These are phyloP conservation scores for Pelargonium myrrhifolium DNA, from an alignment of 441 rosid genomes.

Conservation along the genomic window DNA sequence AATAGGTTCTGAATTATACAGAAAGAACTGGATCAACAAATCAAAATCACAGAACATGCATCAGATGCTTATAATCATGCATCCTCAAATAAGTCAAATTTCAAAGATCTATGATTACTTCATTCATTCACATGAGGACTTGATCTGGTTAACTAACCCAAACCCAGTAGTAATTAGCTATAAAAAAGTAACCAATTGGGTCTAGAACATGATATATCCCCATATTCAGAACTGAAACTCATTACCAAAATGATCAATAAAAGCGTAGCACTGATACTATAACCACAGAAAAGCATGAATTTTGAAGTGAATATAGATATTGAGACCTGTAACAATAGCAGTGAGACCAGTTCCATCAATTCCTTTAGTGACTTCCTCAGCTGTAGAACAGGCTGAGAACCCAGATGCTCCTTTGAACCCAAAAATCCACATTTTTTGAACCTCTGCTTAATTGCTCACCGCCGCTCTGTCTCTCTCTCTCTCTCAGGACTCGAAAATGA, in stretches of 20 bases:
- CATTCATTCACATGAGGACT: neutral
- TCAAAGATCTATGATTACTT: neutral
- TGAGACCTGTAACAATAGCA: constrained; percentile 25
- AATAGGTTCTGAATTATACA: too few relatives aligned
- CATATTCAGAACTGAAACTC: too few relatives aligned
- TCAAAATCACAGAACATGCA: too few relatives aligned
- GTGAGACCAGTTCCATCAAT: constrained; percentile 25
- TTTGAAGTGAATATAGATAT: too few relatives aligned
- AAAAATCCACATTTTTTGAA: constrained; percentile 18
- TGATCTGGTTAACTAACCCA: neutral
- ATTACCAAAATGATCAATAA: too few relatives aligned
- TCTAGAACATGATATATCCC: neutral
- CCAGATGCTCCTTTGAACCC: constrained; percentile 24
- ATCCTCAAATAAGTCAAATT: too few relatives aligned
- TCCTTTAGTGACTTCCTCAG: constrained; percentile 25
- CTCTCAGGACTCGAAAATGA: neutral
- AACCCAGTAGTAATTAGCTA: neutral
- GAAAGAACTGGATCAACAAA: too few relatives aligned
- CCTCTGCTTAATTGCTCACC: too few relatives aligned
- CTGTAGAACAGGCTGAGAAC: constrained; percentile 26
- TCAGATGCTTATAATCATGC: too few relatives aligned
- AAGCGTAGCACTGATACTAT: too few relatives aligned
- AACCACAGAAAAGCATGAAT: too few relatives aligned
- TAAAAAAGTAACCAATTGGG: neutral
- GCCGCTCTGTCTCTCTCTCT: neutral